Conservation (phyloP, 2,329 filamentous ascomycete genomes). For the Xylariaceae sp. region DNA sequence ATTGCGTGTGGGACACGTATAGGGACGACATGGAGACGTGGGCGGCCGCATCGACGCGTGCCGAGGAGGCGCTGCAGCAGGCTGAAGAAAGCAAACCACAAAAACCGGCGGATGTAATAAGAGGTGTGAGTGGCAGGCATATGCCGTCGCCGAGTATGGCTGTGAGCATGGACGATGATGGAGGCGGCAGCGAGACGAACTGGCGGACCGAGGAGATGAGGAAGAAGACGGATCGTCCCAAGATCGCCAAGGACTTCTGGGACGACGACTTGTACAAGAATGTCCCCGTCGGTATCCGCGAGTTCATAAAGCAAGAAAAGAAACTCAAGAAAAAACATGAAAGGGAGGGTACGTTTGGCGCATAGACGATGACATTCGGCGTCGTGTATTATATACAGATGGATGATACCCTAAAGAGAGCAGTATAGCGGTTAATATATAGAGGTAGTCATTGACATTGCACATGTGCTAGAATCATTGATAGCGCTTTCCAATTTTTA, state of each 20-base stretch:
- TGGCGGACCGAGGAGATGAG: conserved; percentile 54
- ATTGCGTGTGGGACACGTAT: conserved; percentile 95
- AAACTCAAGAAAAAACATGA: conserved; percentile 77
- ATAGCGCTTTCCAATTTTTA: neutral
- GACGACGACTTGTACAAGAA: conserved; percentile 75
- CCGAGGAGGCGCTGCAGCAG: conserved; percentile 61
- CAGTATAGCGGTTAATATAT: neutral
- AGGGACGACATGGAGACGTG: conserved; percentile 93
- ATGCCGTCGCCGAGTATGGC: conserved; percentile 34
- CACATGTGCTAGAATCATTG: neutral
- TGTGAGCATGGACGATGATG: conserved; percentile 79
- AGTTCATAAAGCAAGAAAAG: conserved; percentile 98
- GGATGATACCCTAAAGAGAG: conserved; percentile 14
- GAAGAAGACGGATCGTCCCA: conserved; percentile 47
- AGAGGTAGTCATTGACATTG: conserved; percentile 1
- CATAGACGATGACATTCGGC: conserved; percentile 37
- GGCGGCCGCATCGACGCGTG: conserved; percentile 70
- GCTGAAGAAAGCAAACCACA: conserved; percentile 48
- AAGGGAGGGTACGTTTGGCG: conserved; percentile 58
- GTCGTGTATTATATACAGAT: conserved; percentile 1
- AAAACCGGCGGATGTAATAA: conserved; percentile 20
- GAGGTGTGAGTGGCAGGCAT: conserved; percentile 21
- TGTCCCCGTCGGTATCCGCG: conserved; percentile 89
- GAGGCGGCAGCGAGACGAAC: conserved; percentile 74
- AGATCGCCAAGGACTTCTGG: conserved; percentile 60